Base-by-base conservation (phyloP, 176 grass and related monocot genomes). In the Dactylis glomerata region DNA sequence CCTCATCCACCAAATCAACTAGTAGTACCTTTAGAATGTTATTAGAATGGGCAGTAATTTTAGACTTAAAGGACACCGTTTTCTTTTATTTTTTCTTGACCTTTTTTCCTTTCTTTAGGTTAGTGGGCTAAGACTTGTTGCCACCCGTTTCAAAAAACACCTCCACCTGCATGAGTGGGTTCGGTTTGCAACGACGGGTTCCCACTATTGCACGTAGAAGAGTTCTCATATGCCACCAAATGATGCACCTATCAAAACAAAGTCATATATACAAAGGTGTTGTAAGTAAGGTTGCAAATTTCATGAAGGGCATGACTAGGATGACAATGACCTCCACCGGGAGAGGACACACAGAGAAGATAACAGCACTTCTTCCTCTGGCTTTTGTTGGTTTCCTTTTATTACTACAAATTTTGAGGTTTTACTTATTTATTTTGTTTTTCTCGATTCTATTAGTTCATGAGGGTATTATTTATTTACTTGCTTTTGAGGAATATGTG, bases 1-100 rank as follows among this genome's bases (percentile, higher is more conserved):
- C 54, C 47, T 86, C 58, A 28, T 84, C n/a, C 33, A 54, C 46
- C 45, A 68, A 57, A 4, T 49, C 75, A 68, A 68, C 23, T 47
- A n/a, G n/a, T n/a, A n/a, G n/a, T n/a, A 58, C 38, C 20, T 86
- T 5, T 76, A 73, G 24, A 14, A 42, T 42, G 41, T 42, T n/a
- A n/a, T n/a, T n/a, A n/a, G n/a, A n/a, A 42, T 5, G 13, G 20
- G 23, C 8, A 30, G 41, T 49, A 46, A 73, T 26, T 45, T 47
- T 49, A 73, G 70, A 30, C 44, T 8, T 73, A 26, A 30, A 5
- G 42, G 3, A 15, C 70, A 73, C 26, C 3, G 7, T 73, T 44
- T 73, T 45, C 10, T 69, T 42, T 22, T 2, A 1, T 16, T 5
- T 28, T 30, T 0, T 61, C 41, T 27, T 27, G n/a, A n/a, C n/a